Conservation (phyloP, 2,329 filamentous ascomycete species). For the Aspergillus pseudoterreus region DNA sequence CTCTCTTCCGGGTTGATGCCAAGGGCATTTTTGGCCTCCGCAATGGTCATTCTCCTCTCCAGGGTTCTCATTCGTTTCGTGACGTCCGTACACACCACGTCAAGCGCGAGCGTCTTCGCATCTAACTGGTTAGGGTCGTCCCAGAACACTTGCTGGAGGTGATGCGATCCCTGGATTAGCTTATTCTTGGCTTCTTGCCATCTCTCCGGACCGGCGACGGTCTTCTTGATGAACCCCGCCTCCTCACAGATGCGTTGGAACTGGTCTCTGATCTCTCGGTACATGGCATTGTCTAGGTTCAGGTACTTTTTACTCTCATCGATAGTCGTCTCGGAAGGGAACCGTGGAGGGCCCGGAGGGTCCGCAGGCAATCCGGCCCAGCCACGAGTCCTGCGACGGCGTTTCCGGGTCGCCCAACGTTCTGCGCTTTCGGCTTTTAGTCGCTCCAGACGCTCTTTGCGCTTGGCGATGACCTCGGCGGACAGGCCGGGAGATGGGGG, state of each 20-base stretch:
- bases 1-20: constrained; percentile 66
- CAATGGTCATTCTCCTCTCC: constrained; percentile 65
- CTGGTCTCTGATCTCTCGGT: constrained; percentile 61
- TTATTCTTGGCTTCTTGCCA: constrained; percentile 70
- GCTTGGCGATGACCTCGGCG: constrained; percentile 49
- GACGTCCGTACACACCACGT: constrained; percentile 76
- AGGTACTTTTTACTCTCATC: constrained; percentile 72
- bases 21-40: constrained; percentile 69
- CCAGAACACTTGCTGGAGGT: constrained; percentile 62
- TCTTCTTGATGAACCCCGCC: constrained; percentile 69
- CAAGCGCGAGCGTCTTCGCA: constrained; percentile 65
- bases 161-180: constrained; percentile 61
- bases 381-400: constrained; percentile 64
- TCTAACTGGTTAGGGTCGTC: constrained; percentile 56
- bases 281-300: constrained; percentile 59
- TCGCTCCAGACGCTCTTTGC: constrained; percentile 51
- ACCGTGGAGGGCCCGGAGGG: constrained; percentile 65
- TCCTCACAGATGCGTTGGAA: constrained; percentile 70
- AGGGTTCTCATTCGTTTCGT: constrained; percentile 71
- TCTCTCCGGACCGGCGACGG: constrained; percentile 64
- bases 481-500: constrained; percentile 34
- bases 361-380: constrained; percentile 67
- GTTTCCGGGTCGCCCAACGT: constrained; percentile 61
- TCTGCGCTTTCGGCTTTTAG: constrained; percentile 60
- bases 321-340: constrained; percentile 77